Base-by-base conservation (phyloP, 2,329 filamentous ascomycete species). In the Fusarium incarnatum region DNA sequence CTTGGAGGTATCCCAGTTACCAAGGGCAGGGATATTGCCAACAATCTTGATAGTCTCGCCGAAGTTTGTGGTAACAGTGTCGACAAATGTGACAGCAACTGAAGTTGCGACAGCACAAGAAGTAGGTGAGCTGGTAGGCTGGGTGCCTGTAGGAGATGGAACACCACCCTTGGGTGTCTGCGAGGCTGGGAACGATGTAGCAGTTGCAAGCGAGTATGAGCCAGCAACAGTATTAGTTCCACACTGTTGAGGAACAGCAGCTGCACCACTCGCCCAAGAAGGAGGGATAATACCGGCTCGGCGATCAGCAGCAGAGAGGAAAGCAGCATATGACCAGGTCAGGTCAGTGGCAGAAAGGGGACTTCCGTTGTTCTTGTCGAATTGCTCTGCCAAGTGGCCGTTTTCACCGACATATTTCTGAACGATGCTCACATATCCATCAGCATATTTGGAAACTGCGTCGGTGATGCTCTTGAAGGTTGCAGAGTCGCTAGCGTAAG, bases 311-410 rank as follows among this genome's bases (percentile, higher is more conserved):
- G 87, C 86, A 1, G 90, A 91, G 48, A 93, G 80, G 78, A 93
- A 90, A 0, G 90, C 85, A 2, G 90, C 89, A 70, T 92, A 93
- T 1, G 90, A 92, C 91, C 91, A 93, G 5, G 91, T 93, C 28
- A 93, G 81, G 68, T 93, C 89, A 20, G 82, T 80, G 2, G 91
- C 91, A 2, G 89, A 92, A 6, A 90, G 80, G 3, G 88, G 89
- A 0, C 74, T 68, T 30, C 86, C 89, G 45, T 77, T 80, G 58
- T 80, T 78, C 71, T 85, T 85, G 69, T 86, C 83, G 73, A 87
- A 93, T 77, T 93, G 91, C 81, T 94, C 91, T 3, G 88, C 82
- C 16, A 93, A 77, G 3, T 86, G 86, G n/a, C 92, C 92, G 68
- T 89, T 87, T 1, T 83, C 70, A 5, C 85, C 83, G 0, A 87